Conservation (phyloP, 1,284 basidiomycete genomes). For the Bondarzewia mesenterica region DNA sequence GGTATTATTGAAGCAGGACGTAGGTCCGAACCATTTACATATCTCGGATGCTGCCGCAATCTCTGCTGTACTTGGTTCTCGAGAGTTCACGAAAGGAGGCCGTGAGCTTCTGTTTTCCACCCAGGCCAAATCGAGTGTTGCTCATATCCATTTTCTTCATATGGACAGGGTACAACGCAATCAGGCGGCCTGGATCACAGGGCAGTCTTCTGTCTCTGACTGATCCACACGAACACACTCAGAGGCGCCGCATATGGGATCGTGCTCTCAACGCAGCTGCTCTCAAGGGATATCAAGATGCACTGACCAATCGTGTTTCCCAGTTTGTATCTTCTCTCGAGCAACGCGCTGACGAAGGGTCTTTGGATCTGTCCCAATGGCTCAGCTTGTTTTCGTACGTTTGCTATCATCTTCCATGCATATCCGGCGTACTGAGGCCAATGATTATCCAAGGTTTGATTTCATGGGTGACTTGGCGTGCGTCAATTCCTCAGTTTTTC, state of each 20-base stretch:
- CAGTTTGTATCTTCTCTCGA: not conserved
- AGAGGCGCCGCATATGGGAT: conserved; percentile 44
- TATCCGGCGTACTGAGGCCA: too few species aligned
- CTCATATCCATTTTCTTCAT: too few species aligned
- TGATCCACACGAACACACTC: conserved; percentile 31
- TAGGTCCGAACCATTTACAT: conserved; percentile 22
- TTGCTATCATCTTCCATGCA: too few species aligned
- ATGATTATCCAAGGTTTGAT: conserved; percentile 36
- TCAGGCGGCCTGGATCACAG: not conserved
- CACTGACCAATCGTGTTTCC: conserved; percentile 20
- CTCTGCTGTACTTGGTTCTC: conserved; percentile 12
- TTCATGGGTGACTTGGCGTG: conserved; percentile 56
- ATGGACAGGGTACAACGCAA: not conserved
- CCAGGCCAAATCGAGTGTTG: too few species aligned
- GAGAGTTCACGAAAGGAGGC: conserved; percentile 17
- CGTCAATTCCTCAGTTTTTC: not conserved
- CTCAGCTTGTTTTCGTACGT: conserved; percentile 46
- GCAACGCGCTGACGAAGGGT: not conserved
- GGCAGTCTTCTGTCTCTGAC: conserved; percentile 19
- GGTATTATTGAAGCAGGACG: too few species aligned
- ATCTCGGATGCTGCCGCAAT: conserved; percentile 16
- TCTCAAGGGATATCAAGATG: conserved; percentile 42
- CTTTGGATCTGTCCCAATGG: conserved; percentile 32
- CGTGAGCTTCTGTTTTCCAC: too few species aligned
- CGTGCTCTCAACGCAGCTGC: conserved; percentile 40